Percentiles rank a stretch among this genome's conserved stretches.
Evolutionary conservation across 2,329 filamentous ascomycete genomes (phyloP).

Genomic region (Ophiostoma piceae): DNA sequence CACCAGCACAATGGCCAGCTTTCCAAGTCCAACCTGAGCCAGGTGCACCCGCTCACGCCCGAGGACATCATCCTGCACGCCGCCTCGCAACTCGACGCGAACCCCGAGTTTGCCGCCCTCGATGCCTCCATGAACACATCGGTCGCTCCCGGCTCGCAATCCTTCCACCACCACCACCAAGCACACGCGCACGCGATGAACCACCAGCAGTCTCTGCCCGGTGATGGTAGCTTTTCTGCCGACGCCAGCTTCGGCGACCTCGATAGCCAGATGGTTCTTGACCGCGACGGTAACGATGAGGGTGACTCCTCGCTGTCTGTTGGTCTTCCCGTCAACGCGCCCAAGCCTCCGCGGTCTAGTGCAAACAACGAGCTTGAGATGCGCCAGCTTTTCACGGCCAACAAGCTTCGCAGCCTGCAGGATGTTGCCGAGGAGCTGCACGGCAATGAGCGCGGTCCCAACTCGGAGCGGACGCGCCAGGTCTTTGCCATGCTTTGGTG

Average conservation of each 20-base stretch:
- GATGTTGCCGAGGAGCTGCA: conserved; percentile 73
- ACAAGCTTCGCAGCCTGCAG: conserved; percentile 60
- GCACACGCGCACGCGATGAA: conserved; percentile 28
- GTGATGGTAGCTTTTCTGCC: conserved; percentile 50
- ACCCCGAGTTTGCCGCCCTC: conserved; percentile 43
- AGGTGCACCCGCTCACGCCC: conserved; percentile 45
- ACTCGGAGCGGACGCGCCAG: conserved; percentile 77
- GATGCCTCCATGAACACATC: conserved; percentile 47
- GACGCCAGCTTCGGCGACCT: conserved; percentile 53
- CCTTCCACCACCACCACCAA: conserved; percentile 38
- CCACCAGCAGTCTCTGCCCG: conserved; percentile 51
- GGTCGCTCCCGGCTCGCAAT: conserved; percentile 40
- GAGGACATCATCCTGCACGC: conserved; percentile 58
- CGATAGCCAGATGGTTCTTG: conserved; percentile 55
- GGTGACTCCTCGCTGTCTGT: conserved; percentile 46
- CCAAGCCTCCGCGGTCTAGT: conserved; percentile 60
- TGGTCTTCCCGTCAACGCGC: conserved; percentile 36
- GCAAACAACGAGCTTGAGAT: conserved; percentile 79
- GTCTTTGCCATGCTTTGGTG: conserved; percentile 88
- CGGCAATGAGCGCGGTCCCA: conserved; percentile 71
- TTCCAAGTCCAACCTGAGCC: conserved; percentile 22
- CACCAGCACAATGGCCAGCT: conserved; percentile 43
- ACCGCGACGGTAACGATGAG: conserved; percentile 56
- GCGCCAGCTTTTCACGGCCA: conserved; percentile 66
- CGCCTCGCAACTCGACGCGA: conserved; percentile 50